Evolutionary conservation across 495 filamentous ascomycete genomes (phyloP).

Genomic region (Penicillium pancosmium): DNA sequence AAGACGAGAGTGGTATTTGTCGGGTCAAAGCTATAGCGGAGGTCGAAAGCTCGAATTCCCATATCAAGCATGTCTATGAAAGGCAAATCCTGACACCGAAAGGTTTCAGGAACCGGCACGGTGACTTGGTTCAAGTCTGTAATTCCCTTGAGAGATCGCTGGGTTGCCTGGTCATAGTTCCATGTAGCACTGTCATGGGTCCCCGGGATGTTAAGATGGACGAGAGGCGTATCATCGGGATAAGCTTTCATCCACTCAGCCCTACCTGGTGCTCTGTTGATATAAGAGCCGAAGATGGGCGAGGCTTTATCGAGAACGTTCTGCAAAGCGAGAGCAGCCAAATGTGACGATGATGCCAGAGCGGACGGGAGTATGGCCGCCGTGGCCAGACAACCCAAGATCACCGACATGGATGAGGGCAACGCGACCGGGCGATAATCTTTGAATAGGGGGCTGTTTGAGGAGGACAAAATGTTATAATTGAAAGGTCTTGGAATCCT

Average conservation of each 20-base stretch:
- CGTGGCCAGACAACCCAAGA: conserved; percentile 1
- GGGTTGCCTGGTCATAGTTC: conserved; percentile 53
- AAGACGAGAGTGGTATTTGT: conserved; percentile 49
- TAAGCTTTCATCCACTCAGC: conserved; percentile 51
- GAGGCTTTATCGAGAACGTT: conserved; percentile 46
- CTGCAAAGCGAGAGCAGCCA: conserved; percentile 40
- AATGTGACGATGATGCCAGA: conserved; percentile 8
- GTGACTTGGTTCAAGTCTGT: conserved; percentile 40
- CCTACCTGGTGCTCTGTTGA: conserved; percentile 20
- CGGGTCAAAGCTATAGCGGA: conserved; percentile 52
- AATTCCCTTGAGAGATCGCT: conserved; percentile 39
- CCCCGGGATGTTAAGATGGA: conserved; percentile 56
- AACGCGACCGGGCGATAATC: neutral
- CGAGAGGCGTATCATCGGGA: conserved; percentile 43
- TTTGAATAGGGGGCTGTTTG: neutral
- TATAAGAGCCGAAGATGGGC: conserved; percentile 45
- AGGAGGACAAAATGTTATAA: neutral
- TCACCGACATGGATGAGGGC: neutral
- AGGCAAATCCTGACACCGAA: conserved; percentile 45
- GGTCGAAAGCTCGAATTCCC: conserved; percentile 56
- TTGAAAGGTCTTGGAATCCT: neutral
- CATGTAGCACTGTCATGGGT: conserved; percentile 58
- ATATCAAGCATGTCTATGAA: conserved; percentile 43
- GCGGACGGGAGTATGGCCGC: conserved; percentile 5
- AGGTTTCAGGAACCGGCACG: conserved; percentile 30